Evolutionary conservation across 768 basidiomycete species (phyloP), one percentile per base, ranked within the genome.

Genomic region (Fomitopsis serialis): DNA sequence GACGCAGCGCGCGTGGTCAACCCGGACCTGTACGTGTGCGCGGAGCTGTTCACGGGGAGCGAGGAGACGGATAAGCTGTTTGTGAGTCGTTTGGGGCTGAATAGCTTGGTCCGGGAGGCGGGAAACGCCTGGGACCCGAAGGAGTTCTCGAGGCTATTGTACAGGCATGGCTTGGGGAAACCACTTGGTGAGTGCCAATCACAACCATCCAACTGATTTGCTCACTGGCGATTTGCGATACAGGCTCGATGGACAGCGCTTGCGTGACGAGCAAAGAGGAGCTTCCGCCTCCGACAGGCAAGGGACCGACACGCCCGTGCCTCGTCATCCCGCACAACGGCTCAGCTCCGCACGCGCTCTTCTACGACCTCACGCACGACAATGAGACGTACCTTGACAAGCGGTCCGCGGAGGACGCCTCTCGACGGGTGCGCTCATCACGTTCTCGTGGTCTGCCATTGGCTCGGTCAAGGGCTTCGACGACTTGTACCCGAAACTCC

Each of bases 401-500:
- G 69, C 84, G 93, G 35, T 88, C 89, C 1, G 92, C 95, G 7
- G 93, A 98, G 68, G 94, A 98, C 68, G 89, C 93, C 80, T 99
- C n/a, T 87, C 92, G 8, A 93, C 92, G 0, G 97, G 91, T 2
- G 92, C 92, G 21, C 75, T 98, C n/a, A 88, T 89, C 17, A 82
- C 95, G 0, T 98, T 98, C 71, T 88, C 89, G 34, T 84, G 82
- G 61, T 89, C 83, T 22, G 97, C 89, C 3, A 80, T 91, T 52
- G 97, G 94, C 2, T 94, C 91, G 15, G 93, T 94, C 60, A 97
- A 98, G 69, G 97, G 96, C 19, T 97, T 96, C 64, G 97, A 99
- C 62, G 97, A 99, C 60, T 70, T 99, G 21, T 98, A 98, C 65
- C 96, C 96, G 2, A 96, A 93, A 66, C 70, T 96, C n/a, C 70